Base-by-base conservation (phyloP, 108 stramenopile genomes). In the Discostella pseudostelligera region DNA sequence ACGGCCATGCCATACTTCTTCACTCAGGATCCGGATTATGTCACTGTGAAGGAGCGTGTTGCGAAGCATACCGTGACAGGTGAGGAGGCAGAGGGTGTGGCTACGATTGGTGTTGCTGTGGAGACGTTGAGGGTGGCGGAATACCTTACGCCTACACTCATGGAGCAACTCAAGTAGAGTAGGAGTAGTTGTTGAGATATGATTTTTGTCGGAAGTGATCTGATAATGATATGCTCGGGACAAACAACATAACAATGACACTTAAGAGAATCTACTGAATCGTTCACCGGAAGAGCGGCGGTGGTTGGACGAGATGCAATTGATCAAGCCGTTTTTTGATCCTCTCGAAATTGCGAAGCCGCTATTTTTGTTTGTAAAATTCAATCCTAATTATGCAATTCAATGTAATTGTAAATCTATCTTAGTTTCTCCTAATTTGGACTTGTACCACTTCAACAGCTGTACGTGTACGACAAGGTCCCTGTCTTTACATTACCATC, bases 1-100 rank as follows among this genome's bases (percentile, higher is more conserved):
- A 81, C 78, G 49, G 88, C 88, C 61, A 91, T 95, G 91, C 91
- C 94, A 36, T 95, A 95, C 67, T 90, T 93, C 81, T 93, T 92
- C 74, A 84, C 86, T 14, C 94, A 93, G 70, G 88, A 91, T 68
- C 88, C 85, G 37, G 94, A 96, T 64, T 96, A 96, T 75, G 82
- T 93, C 51, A 92, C 88, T 28, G 92, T 96, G 65, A 96, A 96
- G 86, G 88, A 89, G 28, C 83, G 89, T 59, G 91, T 92, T 42
- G 85, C 89, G 59, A 87, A 83, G 72, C 63, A 78, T 65, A 82
- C 83, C 42, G 89, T 79, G 26, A 80, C 85, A 26, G 91, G 89
- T 55, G 55, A 65, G 20, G 78, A 79, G 45, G 88, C 91, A 9
- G 85, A 81, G 67, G 94, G 94, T 50, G 65, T 95, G 55, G 94